Base-by-base conservation (phyloP, 2,329 filamentous ascomycete species). In the Hymenoscyphus fraxineus region DNA sequence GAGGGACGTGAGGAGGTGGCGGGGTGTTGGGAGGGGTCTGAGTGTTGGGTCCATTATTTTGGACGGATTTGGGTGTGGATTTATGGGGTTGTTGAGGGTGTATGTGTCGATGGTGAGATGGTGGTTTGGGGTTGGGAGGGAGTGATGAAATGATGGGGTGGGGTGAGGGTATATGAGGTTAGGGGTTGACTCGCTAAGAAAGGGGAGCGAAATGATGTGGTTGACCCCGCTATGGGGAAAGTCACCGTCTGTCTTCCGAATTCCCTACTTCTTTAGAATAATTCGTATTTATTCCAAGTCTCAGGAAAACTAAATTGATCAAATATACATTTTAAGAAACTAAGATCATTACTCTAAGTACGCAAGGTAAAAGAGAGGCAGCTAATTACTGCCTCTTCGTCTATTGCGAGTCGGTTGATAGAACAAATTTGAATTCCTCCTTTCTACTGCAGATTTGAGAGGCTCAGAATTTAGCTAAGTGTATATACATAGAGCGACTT, bases 1-100 rank as follows among this genome's bases (percentile, higher is more conserved):
- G 32, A 76, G 66, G 13, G 71, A 69, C 12, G 71, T 76, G 15
- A 75, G 62, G 64, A 76, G 66, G 3, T 16, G 19, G 47, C 71
- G 69, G 38, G 73, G 64, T n/a, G 66, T 70, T 9, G 73, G 73
- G 40, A 75, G 70, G 12, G 62, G 44, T 19, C 2, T 58, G 1
- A 10, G 15, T 51, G 39, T 38, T 31, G 32, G 15, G 4, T 57
- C 31, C 54, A 55, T 44, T 51, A 6, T 3, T 32, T 10, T 56
- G 58, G 15, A 51, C 27, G 16, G 16, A 59, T 35, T 35, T 35
- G 35, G 35, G 27, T 27, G 27, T 3, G 9, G 35, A 6, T 3
- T 35, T 35, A 5, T 35, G 35, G 9, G 35, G 63, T 1, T 63
- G 27, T 58, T 54, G 39, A 12, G 40, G n/a, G 27, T 13, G 31